Base-by-base conservation (phyloP, 2,329 filamentous ascomycete species). In the Aspergillus latus region DNA sequence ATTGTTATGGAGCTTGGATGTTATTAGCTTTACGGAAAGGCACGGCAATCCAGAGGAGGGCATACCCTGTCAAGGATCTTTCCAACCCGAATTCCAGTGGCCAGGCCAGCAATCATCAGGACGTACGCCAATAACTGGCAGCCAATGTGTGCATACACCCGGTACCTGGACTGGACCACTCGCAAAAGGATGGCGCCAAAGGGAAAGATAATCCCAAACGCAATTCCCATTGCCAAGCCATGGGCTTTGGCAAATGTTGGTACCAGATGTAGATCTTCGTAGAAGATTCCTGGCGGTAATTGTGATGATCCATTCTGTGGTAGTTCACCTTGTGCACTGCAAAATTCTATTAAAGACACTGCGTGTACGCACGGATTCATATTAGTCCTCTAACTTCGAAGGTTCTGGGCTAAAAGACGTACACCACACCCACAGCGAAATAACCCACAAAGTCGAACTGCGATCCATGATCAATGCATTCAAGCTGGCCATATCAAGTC, bases 21-120 rank as follows among this genome's bases (percentile, higher is more conserved):
- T 11, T 34, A 28, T 54, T 28, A 54, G 51, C 11, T 53, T 37
- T 21, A n/a, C 11, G 21, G 30, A 26, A 40, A 32, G 9, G 26
- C 26, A 15, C 13, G 26, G 26, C 26, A 16, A 9, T 40, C 1
- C 30, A 44, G 6, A 3, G 13, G 40, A 45, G 1, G 40, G 34
- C 59, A 39, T 49, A 69, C 55, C 49, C 52, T 42, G 42, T 61
- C 54, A 39, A 65, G 52, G 32, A 66, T 65, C 36, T 59, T 62
- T 15, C 63, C 66, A 39, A 71, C 60, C 47, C 66, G 67, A 30
- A 70, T 65, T 30, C 68, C 68, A 42, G 64, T 63, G 5, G 62
- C 68, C 7, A 65, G 57, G 1, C 67, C 69, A 28, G 59, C 66
- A n/a, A 69, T 59, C 60, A 65, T 68, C 45, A 71, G 59, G 36